Base-by-base conservation (phyloP, 2,329 filamentous ascomycete genomes). In the Apiospora malaysiana region DNA sequence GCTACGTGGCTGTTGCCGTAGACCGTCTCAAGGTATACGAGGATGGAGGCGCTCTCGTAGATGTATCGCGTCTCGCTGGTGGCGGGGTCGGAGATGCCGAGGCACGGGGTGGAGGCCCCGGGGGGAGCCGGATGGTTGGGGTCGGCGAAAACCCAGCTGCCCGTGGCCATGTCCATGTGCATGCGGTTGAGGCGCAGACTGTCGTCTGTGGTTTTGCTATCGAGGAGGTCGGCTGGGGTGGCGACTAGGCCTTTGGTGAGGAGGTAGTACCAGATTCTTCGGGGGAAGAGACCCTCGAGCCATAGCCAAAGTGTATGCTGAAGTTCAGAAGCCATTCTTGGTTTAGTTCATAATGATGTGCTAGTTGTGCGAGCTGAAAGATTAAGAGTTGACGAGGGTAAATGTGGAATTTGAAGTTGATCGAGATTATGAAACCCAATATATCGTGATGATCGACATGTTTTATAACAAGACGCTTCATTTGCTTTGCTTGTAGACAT, bases 251-350 rank as follows among this genome's bases (percentile, higher is more conserved):
- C 65, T 27, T 46, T 45, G 12, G 12, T 67, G n/a, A 67, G 65
- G 14, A 67, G 43, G 23, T 67, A 67, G 10, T 46, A 67, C 40
- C 65, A 67, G 25, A 67, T 25, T 32, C 43, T 18, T 9, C 65
- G 65, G 25, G 65, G 65, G 40, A 67, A 67, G 40, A 45, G 32
- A 1, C 65, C 65, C 12, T 46, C 43, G 65, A 67, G 43, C 65
- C 65, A 67, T 27, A 67, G 43, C 43, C 65, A 46, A 10, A 67
- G 65, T 18, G 65, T 67, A n/a, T 67, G n/a, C 18, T 67, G 65
- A 12, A 45, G 43, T 45, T 32, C 14, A 8, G 65, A 46, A 27
- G 65, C 42, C 65, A 46, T 67, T 8, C 1, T 25, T 25, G 12
- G 3, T 16, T 8, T 10, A 1, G 16, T 7, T 46, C 16, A 7